Percentiles rank a stretch among this genome's conserved stretches.
phyloP scores from a whole-genome alignment of 208 protist genomes.

The Acanthamoeba culbertsoni region DNA sequence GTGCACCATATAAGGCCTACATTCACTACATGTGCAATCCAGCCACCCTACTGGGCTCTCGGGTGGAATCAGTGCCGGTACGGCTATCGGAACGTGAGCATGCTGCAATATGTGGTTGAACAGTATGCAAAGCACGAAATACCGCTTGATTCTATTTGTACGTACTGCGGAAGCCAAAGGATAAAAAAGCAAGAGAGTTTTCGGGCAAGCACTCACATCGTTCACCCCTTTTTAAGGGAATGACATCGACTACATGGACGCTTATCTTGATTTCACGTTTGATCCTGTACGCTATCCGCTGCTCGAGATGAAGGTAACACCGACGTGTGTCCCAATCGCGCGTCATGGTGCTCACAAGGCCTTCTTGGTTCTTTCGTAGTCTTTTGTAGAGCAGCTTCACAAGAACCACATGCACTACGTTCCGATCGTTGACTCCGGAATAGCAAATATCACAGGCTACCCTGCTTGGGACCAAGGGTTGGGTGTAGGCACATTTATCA shows the following conservation, averaged over 20 bases:
- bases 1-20: too few relatives aligned
- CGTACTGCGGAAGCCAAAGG: too few relatives aligned
- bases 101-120: constrained; percentile 74
- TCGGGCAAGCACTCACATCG: too few relatives aligned
- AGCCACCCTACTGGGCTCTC: constrained; percentile 34
- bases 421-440: constrained; percentile 53
- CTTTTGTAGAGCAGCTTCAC: constrained; percentile 61
- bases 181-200: too few relatives aligned
- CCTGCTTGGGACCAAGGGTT: constrained; percentile 66
- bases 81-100: constrained; percentile 79
- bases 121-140: constrained; percentile 75
- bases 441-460: background rate
- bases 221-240: constrained; percentile 59
- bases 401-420: constrained; percentile 59
- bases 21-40: too few relatives aligned
- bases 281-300: constrained; percentile 31
- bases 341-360: too few relatives aligned
- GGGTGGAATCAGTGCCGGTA: constrained; percentile 86
- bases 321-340: background rate
- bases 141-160: constrained; percentile 85
- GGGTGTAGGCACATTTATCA: constrained; percentile 66
- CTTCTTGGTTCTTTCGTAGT: background rate
- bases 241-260: constrained; percentile 87
- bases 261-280: constrained; percentile 72
- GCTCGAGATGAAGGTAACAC: background rate